Conservation (phyloP, 2,329 filamentous ascomycete genomes). For the Neocatenulostroma microsporum region DNA sequence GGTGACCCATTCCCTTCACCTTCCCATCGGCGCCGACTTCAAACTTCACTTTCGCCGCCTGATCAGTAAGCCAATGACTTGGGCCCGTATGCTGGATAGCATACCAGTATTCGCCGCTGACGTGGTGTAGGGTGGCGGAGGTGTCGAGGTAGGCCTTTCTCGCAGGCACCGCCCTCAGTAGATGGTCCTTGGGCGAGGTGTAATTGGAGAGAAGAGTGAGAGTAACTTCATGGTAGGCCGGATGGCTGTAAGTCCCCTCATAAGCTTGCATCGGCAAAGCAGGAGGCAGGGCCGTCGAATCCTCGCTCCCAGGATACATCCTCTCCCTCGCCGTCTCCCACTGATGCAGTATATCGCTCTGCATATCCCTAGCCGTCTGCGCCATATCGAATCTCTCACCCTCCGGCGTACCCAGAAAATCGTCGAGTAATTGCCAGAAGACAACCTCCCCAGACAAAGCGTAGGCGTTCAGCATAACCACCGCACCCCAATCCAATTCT, state of each 20-base stretch:
- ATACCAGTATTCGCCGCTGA: conserved; percentile 3
- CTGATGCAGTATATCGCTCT: not conserved
- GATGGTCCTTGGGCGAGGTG: not conserved
- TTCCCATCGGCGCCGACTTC: conserved; percentile 2
- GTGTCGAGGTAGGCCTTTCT: not conserved
- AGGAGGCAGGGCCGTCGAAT: not conserved
- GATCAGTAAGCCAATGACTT: not conserved
- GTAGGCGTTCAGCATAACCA: conserved; percentile 23
- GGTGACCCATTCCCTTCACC: not conserved
- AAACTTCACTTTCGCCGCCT: not conserved
- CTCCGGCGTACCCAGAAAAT: conserved; percentile 1
- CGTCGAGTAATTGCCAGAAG: not conserved
- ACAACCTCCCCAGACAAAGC: too few species aligned
- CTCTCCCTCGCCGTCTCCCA: not conserved
- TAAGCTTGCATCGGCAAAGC: not conserved
- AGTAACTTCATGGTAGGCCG: not conserved
- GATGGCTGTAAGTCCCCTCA: conserved; percentile 1
- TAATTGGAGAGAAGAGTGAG: not conserved
- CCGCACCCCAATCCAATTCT: conserved; percentile 32
- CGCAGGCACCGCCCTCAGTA: not conserved
- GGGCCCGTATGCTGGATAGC: not conserved
- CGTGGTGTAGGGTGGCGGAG: conserved; percentile 2
- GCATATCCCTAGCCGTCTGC: not conserved
- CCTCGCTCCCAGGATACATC: not conserved
- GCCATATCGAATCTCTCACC: not conserved